phyloP scores from a whole-genome alignment of 495 filamentous ascomycete genomes.

The Lepidopterella palustris region DNA sequence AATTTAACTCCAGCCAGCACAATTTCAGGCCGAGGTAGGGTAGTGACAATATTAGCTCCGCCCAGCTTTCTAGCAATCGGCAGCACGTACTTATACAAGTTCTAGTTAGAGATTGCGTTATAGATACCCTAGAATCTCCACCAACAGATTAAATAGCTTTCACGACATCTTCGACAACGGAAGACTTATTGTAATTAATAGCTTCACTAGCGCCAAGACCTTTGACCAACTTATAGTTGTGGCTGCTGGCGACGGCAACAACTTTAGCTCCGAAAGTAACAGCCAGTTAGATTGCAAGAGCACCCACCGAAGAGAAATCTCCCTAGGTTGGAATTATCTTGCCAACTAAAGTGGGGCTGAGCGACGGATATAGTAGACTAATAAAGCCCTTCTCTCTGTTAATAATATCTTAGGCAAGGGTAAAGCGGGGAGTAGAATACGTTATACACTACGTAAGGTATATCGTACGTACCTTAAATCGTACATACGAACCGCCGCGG shows the following conservation, averaged over 20 bases:
- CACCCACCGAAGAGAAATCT: conserved; percentile 24
- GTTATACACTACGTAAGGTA: no score
- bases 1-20: conserved; percentile 39
- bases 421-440: no score
- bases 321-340: conserved; percentile 27
- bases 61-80: conserved; percentile 35
- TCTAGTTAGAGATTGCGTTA: conserved; percentile 35
- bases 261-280: conserved; percentile 29
- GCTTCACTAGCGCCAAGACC: conserved; percentile 30
- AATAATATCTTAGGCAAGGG: no score
- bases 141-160: conserved; percentile 27
- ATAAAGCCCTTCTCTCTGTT: no score
- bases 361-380: conserved; percentile 37
- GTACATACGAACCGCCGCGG: no score
- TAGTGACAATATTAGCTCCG: conserved; percentile 37
- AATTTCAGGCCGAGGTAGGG: conserved; percentile 34
- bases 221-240: conserved; percentile 34
- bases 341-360: conserved; percentile 18
- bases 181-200: conserved; percentile 34
- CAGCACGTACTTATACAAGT: conserved; percentile 34
- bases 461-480: no score
- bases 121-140: conserved; percentile 39
- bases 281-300: conserved; percentile 31
- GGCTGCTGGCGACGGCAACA: conserved; percentile 25
- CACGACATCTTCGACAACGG: conserved; percentile 34